Percentiles rank a stretch among this genome's conserved stretches.
phyloP scores from a whole-genome alignment of 371 early-diverging fungal species.

The Thermomucor indicae-seudaticae region DNA sequence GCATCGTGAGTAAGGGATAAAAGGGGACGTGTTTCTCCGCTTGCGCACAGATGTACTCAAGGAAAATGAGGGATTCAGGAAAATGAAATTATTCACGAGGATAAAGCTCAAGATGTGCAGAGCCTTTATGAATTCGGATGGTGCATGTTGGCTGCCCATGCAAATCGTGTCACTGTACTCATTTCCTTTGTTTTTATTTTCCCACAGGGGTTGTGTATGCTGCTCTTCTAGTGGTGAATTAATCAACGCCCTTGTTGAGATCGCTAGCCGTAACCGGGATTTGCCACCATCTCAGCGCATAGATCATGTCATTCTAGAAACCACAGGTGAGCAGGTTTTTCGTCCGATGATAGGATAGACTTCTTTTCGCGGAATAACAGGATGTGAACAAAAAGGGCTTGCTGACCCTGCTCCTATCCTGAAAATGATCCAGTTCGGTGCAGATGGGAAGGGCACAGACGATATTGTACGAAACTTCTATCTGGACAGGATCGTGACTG shows the following conservation, averaged over 20 bases:
- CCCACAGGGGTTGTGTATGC: conserved; percentile 33
- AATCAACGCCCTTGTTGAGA: conserved; percentile 24
- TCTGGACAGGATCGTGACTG: conserved; percentile 25
- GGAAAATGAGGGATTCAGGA: conserved; percentile 6
- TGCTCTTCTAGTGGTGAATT: conserved; percentile 34
- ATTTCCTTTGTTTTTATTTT: too few species aligned
- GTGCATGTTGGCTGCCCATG: conserved; percentile 6
- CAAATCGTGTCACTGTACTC: too few species aligned
- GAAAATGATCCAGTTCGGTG: conserved; percentile 27
- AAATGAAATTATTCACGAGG: conserved; percentile 28
- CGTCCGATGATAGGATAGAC: background rate
- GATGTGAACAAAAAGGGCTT: conserved; percentile 1
- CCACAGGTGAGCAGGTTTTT: conserved; percentile 26
- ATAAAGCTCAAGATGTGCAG: conserved; percentile 22
- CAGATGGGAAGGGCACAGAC: conserved; percentile 19
- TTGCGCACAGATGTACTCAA: background rate
- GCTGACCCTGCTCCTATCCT: conserved; percentile 35
- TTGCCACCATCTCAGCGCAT: conserved; percentile 7
- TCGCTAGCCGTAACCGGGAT: conserved; percentile 18
- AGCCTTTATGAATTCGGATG: conserved; percentile 36
- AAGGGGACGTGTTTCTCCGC: background rate
- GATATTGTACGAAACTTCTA: conserved; percentile 31
- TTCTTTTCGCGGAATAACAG: background rate
- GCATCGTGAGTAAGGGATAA: conserved; percentile 13
- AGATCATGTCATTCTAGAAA: conserved; percentile 28